A percentile compares a stretch with the other conserved stretches of the same genome.
phyloP scores from a whole-genome alignment of 140 eudicot genomes.

The Senecio squalidus region DNA sequence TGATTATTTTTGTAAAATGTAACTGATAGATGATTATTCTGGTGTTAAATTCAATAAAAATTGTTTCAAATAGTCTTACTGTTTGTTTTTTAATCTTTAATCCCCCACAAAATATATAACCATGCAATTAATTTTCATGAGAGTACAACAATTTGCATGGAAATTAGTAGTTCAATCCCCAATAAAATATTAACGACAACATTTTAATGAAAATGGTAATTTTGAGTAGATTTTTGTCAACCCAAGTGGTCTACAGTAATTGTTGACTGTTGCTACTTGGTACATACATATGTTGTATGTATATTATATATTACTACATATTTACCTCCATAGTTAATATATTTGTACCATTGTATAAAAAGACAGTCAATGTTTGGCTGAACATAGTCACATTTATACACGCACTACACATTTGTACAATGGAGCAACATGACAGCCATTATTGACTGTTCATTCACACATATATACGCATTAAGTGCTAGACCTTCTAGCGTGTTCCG shows the following conservation, averaged over 20 bases:
- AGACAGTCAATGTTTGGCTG: conserved; percentile 4
- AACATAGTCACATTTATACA: conserved; percentile 1
- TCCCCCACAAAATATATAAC: neutral
- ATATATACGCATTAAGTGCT: conserved; percentile 7
- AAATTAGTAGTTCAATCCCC: conserved; percentile 7
- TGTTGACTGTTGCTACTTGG: conserved; percentile 11
- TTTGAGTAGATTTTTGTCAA: conserved; percentile 14
- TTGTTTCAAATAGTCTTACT: too few relatives aligned
- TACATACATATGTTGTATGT: neutral
- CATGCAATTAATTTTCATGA: conserved; percentile 7
- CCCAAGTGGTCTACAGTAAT: conserved; percentile 5
- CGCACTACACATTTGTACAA: conserved; percentile 16
- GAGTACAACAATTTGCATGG: conserved; percentile 12
- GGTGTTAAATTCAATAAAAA: too few relatives aligned
- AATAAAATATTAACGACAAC: conserved; percentile 3
- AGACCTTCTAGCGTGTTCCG: too few relatives aligned
- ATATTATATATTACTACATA: neutral
- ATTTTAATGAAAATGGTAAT: conserved; percentile 8
- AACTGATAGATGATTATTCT: too few relatives aligned
- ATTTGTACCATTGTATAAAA: conserved; percentile 8
- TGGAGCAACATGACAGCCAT: conserved; percentile 11
- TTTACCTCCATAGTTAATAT: too few relatives aligned
- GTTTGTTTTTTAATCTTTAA: too few relatives aligned
- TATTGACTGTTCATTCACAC: conserved; percentile 20
- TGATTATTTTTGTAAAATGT: too few relatives aligned